A percentile compares a stretch with the other conserved stretches of the same genome.
Conservation (phyloP, 2,329 filamentous ascomycete species). For the Emmonsia crescens region DNA sequence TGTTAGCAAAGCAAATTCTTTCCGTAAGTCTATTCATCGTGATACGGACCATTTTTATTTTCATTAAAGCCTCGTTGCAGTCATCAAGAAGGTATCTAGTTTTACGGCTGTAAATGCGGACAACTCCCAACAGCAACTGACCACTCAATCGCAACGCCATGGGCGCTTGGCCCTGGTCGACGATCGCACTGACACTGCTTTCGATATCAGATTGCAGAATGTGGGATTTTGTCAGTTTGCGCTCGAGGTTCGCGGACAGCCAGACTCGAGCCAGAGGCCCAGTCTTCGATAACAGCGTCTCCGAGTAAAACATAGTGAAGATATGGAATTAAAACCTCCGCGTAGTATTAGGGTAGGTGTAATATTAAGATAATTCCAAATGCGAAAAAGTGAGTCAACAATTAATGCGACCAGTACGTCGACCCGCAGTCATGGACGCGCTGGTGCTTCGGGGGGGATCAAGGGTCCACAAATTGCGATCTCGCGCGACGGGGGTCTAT, state of each 20-base stretch:
- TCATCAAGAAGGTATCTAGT: slow-evolving; percentile 93
- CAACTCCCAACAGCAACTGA: slow-evolving; percentile 87
- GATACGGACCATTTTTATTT: slow-evolving; percentile 83
- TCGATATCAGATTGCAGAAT: slow-evolving; percentile 91
- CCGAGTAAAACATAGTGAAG: slow-evolving; percentile 83
- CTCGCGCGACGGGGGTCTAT: background rate
- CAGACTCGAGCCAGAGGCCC: slow-evolving; percentile 95
- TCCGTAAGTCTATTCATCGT: background rate
- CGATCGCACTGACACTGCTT: slow-evolving; percentile 89
- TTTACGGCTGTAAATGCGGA: slow-evolving; percentile 95
- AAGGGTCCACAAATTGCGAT: background rate
- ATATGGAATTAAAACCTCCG: background rate
- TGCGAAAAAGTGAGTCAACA: background rate
- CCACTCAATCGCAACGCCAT: slow-evolving; percentile 91
- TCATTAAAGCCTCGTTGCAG: slow-evolving; percentile 93
- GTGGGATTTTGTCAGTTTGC: slow-evolving; percentile 94
- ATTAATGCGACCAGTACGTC: slow-evolving; percentile 1
- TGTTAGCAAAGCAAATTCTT: slow-evolving; percentile 23
- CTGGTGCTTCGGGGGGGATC: background rate
- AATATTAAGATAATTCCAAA: background rate
- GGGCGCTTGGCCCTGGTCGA: slow-evolving; percentile 82
- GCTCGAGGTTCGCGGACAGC: slow-evolving; percentile 95
- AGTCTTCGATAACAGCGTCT: slow-evolving; percentile 90
- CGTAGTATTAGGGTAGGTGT: background rate
- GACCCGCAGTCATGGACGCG: slow-evolving; percentile 5